Evolutionary conservation across 1,284 basidiomycete genomes (phyloP).

Genomic region (Naganishia sp.): DNA sequence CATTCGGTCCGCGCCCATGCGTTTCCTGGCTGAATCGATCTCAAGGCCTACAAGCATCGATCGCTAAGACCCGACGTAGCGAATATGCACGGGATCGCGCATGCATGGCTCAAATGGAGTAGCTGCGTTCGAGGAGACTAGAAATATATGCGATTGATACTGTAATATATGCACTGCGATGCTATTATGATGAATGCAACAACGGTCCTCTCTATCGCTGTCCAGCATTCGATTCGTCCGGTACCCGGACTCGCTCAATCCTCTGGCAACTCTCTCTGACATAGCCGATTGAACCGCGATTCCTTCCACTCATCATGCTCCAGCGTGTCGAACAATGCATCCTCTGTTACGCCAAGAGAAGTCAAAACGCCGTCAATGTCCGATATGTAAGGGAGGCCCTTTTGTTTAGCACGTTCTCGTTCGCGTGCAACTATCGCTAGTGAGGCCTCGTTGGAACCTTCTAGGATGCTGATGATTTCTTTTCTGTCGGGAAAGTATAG

Average conservation of each 20-base stretch:
- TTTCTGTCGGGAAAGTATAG: conserved; percentile 52
- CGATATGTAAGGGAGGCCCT: conserved; percentile 54
- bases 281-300: conserved; percentile 79
- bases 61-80: too few species aligned
- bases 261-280: conserved; percentile 84
- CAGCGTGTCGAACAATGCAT: conserved; percentile 77
- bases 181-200: too few species aligned
- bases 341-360: conserved; percentile 82
- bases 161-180: background rate
- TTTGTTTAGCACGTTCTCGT: conserved; percentile 62
- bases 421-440: conserved; percentile 47
- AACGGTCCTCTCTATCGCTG: background rate
- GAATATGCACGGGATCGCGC: too few species aligned
- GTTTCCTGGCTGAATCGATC: too few species aligned
- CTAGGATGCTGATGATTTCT: conserved; percentile 78
- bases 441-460: conserved; percentile 59
- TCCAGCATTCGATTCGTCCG: background rate
- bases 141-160: background rate
- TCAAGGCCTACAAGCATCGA: too few species aligned
- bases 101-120: too few species aligned
- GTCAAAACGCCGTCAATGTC: conserved; percentile 75
- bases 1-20: too few species aligned
- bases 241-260: conserved; percentile 32
- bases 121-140: too few species aligned
- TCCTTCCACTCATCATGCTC: conserved; percentile 71